These are phyloP conservation scores for Geotrichum bryndzae DNA, from an alignment of 1,139 yeast species.

Conservation along the genomic window DNA sequence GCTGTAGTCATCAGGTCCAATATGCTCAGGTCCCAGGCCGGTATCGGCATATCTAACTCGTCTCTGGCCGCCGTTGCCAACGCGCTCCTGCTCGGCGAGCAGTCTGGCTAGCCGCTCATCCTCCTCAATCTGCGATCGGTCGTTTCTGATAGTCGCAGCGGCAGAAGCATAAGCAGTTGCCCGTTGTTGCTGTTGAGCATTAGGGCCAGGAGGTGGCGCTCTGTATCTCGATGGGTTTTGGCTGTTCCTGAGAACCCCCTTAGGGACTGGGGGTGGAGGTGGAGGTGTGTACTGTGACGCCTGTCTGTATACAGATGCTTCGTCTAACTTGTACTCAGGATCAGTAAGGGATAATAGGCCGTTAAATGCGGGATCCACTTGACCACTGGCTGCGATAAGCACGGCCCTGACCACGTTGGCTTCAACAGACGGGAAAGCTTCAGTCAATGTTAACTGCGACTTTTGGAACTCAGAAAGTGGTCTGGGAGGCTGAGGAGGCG, in stretches of 20 bases:
- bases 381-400: slow-evolving; percentile 77
- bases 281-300: slow-evolving; percentile 21
- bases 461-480: slow-evolving; percentile 55
- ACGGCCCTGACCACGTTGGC: slow-evolving; percentile 68
- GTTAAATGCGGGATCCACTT: slow-evolving; percentile 78
- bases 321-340: slow-evolving; percentile 62
- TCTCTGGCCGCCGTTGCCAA: slow-evolving; percentile 17
- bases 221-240: slow-evolving; percentile 12
- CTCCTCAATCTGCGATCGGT: slow-evolving; percentile 49
- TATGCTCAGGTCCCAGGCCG: slow-evolving; percentile 15
- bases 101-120: slow-evolving; percentile 83
- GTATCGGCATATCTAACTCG: slow-evolving; percentile 24
- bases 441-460: slow-evolving; percentile 51
- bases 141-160: slow-evolving; percentile 19
- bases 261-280: slow-evolving; percentile 24
- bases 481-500: slow-evolving; percentile 72
- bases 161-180: slow-evolving; percentile 13
- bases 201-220: neutral
- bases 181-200: slow-evolving; percentile 14
- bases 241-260: slow-evolving; percentile 20
- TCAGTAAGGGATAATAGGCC: slow-evolving; percentile 78
- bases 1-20: slow-evolving; percentile 12
- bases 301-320: slow-evolving; percentile 33
- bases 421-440: slow-evolving; percentile 77
- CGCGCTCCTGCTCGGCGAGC: slow-evolving; percentile 65